Evolutionary conservation across 768 basidiomycete genomes (phyloP).

Genomic region (Tephrocybe rancida): DNA sequence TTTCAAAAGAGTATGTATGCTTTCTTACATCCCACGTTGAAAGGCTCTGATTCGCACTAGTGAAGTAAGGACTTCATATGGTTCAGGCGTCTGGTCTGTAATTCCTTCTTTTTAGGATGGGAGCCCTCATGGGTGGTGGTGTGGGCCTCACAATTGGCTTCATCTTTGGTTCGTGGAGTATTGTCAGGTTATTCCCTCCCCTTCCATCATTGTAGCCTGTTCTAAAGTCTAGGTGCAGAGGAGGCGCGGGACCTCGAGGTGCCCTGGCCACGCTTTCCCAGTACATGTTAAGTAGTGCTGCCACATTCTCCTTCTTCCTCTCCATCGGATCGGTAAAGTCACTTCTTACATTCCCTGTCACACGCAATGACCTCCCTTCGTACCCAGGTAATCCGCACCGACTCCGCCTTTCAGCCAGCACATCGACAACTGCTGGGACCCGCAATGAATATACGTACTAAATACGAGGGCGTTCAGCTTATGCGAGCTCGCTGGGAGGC

Average conservation of each 20-base stretch:
- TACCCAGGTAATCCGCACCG: conserved; percentile 86
- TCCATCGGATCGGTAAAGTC: conserved; percentile 83
- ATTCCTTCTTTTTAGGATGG: conserved; percentile 63
- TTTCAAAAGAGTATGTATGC: conserved; percentile 72
- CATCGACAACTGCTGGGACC: conserved; percentile 60
- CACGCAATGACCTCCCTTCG: conserved; percentile 9
- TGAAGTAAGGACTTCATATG: conserved; percentile 49
- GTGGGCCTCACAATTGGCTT: conserved; percentile 98
- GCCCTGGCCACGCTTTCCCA: conserved; percentile 90
- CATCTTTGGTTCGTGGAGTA: conserved; percentile 93
- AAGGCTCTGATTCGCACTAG: conserved; percentile 31
- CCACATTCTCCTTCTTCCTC: conserved; percentile 97
- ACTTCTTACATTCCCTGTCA: not conserved
- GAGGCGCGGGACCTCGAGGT: conserved; percentile 91
- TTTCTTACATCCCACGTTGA: not conserved
- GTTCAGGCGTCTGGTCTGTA: conserved; percentile 11
- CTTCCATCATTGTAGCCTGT: not conserved
- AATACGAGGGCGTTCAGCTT: conserved; percentile 66
- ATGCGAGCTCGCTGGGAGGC: conserved; percentile 79
- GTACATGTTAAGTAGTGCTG: conserved; percentile 98
- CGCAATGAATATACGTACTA: conserved; percentile 54
- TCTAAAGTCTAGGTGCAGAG: conserved; percentile 44
- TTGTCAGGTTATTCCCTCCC: conserved; percentile 58
- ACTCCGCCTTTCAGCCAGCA: conserved; percentile 66
- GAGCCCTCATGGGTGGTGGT: conserved; percentile 88